phyloP scores from a whole-genome alignment of 805 yeast genomes.

The Yamadazyma nakazawae region DNA sequence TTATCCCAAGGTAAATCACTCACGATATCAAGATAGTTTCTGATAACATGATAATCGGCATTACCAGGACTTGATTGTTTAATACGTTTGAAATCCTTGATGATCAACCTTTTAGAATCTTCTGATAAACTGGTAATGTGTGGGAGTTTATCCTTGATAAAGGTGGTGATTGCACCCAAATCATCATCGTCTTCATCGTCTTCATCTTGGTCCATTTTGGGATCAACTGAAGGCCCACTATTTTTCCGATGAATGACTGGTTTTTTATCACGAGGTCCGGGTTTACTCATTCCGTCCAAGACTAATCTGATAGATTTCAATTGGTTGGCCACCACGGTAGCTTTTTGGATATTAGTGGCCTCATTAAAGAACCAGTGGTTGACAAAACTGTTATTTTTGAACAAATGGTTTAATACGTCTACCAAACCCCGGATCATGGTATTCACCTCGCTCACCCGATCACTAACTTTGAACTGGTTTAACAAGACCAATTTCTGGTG shows the following conservation, averaged over 20 bases:
- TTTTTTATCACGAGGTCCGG: constrained; percentile 5
- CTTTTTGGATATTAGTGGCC: constrained; percentile 50
- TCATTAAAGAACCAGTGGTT: constrained; percentile 48
- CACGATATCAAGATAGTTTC: constrained; percentile 62
- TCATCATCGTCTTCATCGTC: constrained; percentile 48
- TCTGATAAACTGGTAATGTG: constrained; percentile 28
- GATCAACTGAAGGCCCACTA: constrained; percentile 11
- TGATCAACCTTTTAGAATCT: constrained; percentile 39
- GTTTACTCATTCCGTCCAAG: constrained; percentile 44
- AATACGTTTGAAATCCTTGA: constrained; percentile 54
- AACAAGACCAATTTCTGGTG: constrained; percentile 41
- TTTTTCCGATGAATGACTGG: constrained; percentile 18
- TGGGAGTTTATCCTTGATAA: constrained; percentile 36
- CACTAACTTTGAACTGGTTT: constrained; percentile 24
- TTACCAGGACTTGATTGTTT: constrained; percentile 45
- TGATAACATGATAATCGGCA: constrained; percentile 60
- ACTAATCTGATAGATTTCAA: constrained; percentile 48
- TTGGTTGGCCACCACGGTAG: constrained; percentile 54
- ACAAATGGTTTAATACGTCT: constrained; percentile 34
- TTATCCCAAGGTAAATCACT: constrained; percentile 63
- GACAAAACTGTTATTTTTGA: constrained; percentile 29
- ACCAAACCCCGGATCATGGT: constrained; percentile 32
- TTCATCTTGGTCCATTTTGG: constrained; percentile 16
- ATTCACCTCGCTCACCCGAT: constrained; percentile 32
- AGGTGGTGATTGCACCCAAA: constrained; percentile 32